phyloP scores from a whole-genome alignment of 2,329 filamentous ascomycete species.

The Fusarium sp. region DNA sequence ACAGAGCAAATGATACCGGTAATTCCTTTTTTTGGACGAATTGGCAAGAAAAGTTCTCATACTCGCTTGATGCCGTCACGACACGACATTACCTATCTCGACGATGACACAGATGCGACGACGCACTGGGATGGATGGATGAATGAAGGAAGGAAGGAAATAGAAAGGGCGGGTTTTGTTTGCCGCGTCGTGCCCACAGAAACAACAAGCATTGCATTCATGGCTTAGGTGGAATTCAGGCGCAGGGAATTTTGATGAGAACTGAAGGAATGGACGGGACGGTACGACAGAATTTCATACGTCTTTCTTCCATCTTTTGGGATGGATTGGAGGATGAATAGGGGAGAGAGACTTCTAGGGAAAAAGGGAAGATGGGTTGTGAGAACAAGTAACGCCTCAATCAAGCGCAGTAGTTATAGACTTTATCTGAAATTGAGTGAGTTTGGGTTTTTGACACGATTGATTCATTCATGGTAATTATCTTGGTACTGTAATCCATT shows the following conservation, averaged over 20 bases:
- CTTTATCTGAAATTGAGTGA: slow-evolving; percentile 43
- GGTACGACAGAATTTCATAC: slow-evolving; percentile 30
- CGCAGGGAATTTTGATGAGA: slow-evolving; percentile 39
- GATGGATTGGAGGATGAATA: background rate
- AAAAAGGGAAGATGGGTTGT: slow-evolving; percentile 15
- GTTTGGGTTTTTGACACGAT: slow-evolving; percentile 13
- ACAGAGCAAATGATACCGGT: slow-evolving; percentile 19
- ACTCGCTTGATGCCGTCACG: slow-evolving; percentile 39
- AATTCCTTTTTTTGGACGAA: slow-evolving; percentile 26
- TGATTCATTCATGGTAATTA: background rate
- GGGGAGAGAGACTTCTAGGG: background rate
- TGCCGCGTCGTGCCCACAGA: slow-evolving; percentile 22
- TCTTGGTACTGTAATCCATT: background rate
- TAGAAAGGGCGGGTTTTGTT: slow-evolving; percentile 40
- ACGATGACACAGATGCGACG: slow-evolving; percentile 7
- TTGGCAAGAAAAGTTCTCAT: slow-evolving; percentile 35
- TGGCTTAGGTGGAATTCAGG: slow-evolving; percentile 40
- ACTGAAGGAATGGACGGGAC: slow-evolving; percentile 29
- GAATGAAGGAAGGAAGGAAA: slow-evolving; percentile 38
- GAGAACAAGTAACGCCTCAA: slow-evolving; percentile 29
- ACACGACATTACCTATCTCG: slow-evolving; percentile 37
- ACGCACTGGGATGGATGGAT: slow-evolving; percentile 21
- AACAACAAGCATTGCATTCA: slow-evolving; percentile 39
- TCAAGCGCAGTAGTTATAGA: slow-evolving; percentile 43
- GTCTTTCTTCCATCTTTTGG: slow-evolving; percentile 17